Base-by-base conservation (phyloP, 768 basidiomycete species). In the Cystofilobasidium bisporidii region DNA sequence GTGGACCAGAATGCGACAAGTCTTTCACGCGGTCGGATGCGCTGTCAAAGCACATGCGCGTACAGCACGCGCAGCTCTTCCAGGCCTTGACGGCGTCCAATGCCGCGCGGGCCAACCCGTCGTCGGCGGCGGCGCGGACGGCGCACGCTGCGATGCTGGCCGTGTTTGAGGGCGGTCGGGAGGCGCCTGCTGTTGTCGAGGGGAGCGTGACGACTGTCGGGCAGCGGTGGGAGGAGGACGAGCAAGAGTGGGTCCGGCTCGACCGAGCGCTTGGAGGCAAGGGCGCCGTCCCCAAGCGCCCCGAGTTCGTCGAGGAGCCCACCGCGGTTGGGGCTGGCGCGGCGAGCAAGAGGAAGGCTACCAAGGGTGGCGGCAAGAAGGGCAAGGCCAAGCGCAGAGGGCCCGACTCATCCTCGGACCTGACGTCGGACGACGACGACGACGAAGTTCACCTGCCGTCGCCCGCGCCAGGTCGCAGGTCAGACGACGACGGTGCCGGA, bases 11-110 rank as follows among this genome's bases (percentile, higher is more conserved):
- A 79, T 97, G 93, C 75, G 89, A 90, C 80, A 92, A 91, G 73
- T 87, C 89, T 0, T 97, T 97, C 77, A 92, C 91, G 12, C 90
- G 92, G 50, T 91, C 91, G 1, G 92, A 96, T 77, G 91, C 92
- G 12, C 84, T 94, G 24, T 74, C 75, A 26, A 94, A 94, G 74
- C 92, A 96, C 76, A 87, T 91, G 84, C 86, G 90, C 15, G 70
- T 74, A 30, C 84, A 88, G 38, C 88, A 92, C 68, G 45, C 53
- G 9, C 6, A 26, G 40, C 60, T 61, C 10, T 41, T 22, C 20
- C 24, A n/a, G n/a, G 36, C 58, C 1, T 26, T 41, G n/a, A 20
- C 33, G n/a, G n/a, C 28, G n/a, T 18, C 60, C 30, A 38, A 61
- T 10, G 33, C 40, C 20, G 10, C n/a, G 20, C 40, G 60, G n/a